Base-by-base conservation (phyloP, 208 protist genomes). In the Herpetomonas muscarum region DNA sequence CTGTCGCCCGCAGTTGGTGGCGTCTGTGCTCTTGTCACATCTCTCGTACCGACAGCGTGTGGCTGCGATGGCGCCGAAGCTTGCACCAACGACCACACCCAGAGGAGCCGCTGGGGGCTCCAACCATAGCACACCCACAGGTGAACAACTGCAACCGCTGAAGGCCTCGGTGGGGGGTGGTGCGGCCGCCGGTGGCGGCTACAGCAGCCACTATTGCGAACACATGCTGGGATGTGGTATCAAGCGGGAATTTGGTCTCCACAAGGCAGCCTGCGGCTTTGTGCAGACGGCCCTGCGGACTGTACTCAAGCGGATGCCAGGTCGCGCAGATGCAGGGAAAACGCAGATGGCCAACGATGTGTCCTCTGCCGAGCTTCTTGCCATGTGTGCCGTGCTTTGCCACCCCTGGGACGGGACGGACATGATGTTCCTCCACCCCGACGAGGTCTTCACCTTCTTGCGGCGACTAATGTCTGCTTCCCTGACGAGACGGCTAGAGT, bases 381-480 rank as follows among this genome's bases (percentile, higher is more conserved):
- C 70, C 44, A 76, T 92, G 67, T 91, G 85, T 48, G 84, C 89
- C 24, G 64, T 87, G 13, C 67, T 95, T 45, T 92, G 85, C 53
- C 74, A 96, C 61, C 86, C 89, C 34, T 93, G 85, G 86, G 79
- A 93, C 50, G 71, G 70, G 55, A 76, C 86, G 0, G 90, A 96
- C 71, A 81, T 93, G 74, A 83, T 82, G 19, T 76, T 90, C n/a
- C 71, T 96, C 31, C 65, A 56, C 12, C 86, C 84, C 10, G 56
- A 47, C 26, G 88, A 84, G 17, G 76, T 96, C 22, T 92, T 96
- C 63, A 32, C 61, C 5, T 84, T 92, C 64, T 54, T 96, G 12
- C 67, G 77, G 36, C 62, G 64, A 12, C 63, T 80, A 31, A 62
- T 96, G 29, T 60, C 69, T 37, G 49, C 47, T 3, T 36, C 57